These are phyloP conservation scores for Pythium phragmiticola DNA, from an alignment of 352 stramenopile genomes.

Conservation along the genomic window DNA sequence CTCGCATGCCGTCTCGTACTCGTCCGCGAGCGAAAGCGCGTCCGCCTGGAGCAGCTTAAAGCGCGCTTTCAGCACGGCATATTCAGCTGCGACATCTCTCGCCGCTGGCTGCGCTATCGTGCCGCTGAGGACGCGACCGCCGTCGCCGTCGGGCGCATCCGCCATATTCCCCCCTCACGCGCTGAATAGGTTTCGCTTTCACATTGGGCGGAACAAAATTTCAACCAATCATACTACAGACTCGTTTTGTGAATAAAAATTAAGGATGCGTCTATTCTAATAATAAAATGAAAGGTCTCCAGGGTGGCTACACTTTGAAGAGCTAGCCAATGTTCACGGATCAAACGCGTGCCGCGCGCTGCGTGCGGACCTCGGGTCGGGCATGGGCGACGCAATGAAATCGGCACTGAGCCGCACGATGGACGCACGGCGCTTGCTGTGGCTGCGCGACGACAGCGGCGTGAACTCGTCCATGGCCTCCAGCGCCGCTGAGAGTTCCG, in stretches of 20 bases:
- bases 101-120: neutral
- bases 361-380: constrained; percentile 4
- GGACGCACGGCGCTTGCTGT: constrained; percentile 33
- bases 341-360: constrained; percentile 18
- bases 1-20: constrained; percentile 35
- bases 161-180: neutral
- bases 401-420: constrained; percentile 39
- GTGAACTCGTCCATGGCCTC: constrained; percentile 36
- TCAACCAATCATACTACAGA: neutral
- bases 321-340: constrained; percentile 3
- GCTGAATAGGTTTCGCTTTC: constrained; percentile 2
- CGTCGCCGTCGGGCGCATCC: neutral
- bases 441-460: constrained; percentile 37
- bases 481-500: constrained; percentile 26
- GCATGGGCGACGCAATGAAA: constrained; percentile 39
- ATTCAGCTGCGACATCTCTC: constrained; percentile 8
- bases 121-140: neutral
- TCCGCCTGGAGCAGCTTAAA: constrained; percentile 40
- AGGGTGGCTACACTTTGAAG: constrained; percentile 6
- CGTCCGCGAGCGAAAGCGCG: constrained; percentile 31
- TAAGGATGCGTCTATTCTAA: neutral
- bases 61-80: constrained; percentile 31
- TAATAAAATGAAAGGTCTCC: neutral
- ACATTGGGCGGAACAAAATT: neutral
- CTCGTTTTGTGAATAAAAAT: neutral